Percentiles rank a stretch among this genome's conserved stretches.
phyloP scores from a whole-genome alignment of 2,329 filamentous ascomycete species.

The Trichoderma breve region DNA sequence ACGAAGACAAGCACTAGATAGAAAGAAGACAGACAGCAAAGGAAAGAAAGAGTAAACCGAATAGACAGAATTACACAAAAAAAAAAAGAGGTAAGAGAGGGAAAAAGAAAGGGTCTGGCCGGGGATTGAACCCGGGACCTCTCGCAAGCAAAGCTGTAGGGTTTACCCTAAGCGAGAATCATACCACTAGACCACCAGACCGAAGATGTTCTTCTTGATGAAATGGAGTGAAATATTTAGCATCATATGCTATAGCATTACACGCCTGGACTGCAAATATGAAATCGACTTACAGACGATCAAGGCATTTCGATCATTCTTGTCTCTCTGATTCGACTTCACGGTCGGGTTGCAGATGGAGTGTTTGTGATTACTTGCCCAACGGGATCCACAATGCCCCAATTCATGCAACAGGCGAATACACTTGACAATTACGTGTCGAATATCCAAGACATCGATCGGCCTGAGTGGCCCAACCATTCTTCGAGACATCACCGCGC shows the following conservation, averaged over 20 bases:
- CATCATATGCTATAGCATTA: not conserved
- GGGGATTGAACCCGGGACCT: slow-evolving; percentile 49
- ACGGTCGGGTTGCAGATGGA: not conserved
- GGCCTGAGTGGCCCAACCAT: not conserved
- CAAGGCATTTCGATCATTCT: not conserved
- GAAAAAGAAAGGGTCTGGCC: slow-evolving; percentile 37
- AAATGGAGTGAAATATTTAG: not conserved
- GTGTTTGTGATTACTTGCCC: not conserved
- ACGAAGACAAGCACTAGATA: not conserved
- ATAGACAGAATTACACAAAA: not conserved
- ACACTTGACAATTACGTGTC: not conserved
- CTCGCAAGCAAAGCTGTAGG: slow-evolving; percentile 33
- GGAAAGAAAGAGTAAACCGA: too few species aligned
- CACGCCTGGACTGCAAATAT: not conserved
- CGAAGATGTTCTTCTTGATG: not conserved
- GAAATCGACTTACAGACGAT: not conserved
- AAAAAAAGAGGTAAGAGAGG: not conserved
- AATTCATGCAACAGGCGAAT: not conserved
- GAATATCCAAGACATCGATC: not conserved
- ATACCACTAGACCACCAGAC: slow-evolving; percentile 18
- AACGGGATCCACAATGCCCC: not conserved
- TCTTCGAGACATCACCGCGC: not conserved
- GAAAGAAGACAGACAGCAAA: too few species aligned
- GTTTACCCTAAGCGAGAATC: slow-evolving; percentile 20
- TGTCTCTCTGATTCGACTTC: not conserved